phyloP scores from a whole-genome alignment of 345 rosid species.

The Citrus medica region DNA sequence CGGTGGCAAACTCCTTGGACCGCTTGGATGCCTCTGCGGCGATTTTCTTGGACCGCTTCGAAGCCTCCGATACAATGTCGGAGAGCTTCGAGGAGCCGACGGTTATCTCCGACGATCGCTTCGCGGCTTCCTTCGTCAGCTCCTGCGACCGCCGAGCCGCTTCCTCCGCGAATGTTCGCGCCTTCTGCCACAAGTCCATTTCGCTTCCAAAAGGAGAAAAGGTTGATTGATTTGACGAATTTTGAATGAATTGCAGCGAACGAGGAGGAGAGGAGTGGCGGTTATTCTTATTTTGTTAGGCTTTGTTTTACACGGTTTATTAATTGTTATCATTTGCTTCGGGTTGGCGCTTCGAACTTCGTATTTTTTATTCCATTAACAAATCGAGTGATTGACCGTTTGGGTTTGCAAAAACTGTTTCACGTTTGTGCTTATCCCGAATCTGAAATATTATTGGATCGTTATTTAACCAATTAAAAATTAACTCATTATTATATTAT shows the following conservation, averaged over 20 bases:
- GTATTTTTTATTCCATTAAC: too few relatives aligned
- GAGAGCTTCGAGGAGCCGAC: constrained; percentile 37
- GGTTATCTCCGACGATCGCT: constrained; percentile 41
- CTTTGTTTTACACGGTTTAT: not conserved
- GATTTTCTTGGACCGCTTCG: constrained; percentile 47
- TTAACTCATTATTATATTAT: too few relatives aligned
- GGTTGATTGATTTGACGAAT: too few relatives aligned
- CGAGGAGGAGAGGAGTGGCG: not conserved
- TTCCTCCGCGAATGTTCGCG: constrained; percentile 51
- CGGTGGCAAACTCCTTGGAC: constrained; percentile 48
- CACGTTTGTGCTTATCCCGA: not conserved
- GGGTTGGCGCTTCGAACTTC: too few relatives aligned
- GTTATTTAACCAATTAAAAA: not conserved
- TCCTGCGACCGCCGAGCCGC: constrained; percentile 54
- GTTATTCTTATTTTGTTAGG: not conserved
- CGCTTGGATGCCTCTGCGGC: constrained; percentile 54
- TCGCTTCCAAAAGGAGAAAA: not conserved
- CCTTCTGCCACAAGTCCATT: constrained; percentile 59
- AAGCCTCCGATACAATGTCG: constrained; percentile 41
- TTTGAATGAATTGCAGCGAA: too few relatives aligned
- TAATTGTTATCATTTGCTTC: too few relatives aligned
- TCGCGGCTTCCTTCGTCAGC: constrained; percentile 40
- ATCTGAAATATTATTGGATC: not conserved
- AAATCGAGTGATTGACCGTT: too few relatives aligned
- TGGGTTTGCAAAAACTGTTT: not conserved